Conservation (phyloP, 2,329 filamentous ascomycete genomes). For the Neonectria faginata region DNA sequence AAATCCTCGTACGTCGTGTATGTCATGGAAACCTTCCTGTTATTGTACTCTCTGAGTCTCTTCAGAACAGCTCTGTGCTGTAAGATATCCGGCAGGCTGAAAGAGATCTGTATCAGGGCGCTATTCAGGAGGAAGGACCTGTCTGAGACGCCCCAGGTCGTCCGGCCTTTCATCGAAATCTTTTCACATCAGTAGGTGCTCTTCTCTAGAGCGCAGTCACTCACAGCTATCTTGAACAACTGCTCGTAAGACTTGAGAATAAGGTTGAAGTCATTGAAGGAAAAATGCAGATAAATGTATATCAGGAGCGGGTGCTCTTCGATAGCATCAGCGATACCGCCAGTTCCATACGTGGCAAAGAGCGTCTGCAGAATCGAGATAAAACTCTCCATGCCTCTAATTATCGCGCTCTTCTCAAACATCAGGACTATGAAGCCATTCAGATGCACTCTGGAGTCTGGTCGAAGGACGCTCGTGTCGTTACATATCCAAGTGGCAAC, state of each 20-base stretch:
- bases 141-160: constrained; percentile 15
- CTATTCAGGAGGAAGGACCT: constrained; percentile 18
- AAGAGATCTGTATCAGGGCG: constrained; percentile 15
- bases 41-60: constrained; percentile 15
- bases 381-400: neutral
- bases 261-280: constrained; percentile 11
- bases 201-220: neutral
- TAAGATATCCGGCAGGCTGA: constrained; percentile 13
- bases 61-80: constrained; percentile 7
- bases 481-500: constrained; percentile 21
- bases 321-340: constrained; percentile 11
- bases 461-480: neutral
- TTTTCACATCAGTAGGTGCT: neutral
- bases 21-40: neutral
- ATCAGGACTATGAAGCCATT: constrained; percentile 15
- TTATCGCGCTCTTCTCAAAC: constrained; percentile 10
- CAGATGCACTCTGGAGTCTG: neutral
- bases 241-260: constrained; percentile 9
- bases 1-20: neutral
- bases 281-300: constrained; percentile 13
- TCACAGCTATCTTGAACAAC: constrained; percentile 5
- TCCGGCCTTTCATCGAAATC: constrained; percentile 9
- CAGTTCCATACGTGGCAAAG: neutral
- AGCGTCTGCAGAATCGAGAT: constrained; percentile 1
- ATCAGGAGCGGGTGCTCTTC: constrained; percentile 18